These are phyloP conservation scores for Boletus rufocinnamomeus DNA, from an alignment of 768 basidiomycete genomes.

Conservation along the genomic window DNA sequence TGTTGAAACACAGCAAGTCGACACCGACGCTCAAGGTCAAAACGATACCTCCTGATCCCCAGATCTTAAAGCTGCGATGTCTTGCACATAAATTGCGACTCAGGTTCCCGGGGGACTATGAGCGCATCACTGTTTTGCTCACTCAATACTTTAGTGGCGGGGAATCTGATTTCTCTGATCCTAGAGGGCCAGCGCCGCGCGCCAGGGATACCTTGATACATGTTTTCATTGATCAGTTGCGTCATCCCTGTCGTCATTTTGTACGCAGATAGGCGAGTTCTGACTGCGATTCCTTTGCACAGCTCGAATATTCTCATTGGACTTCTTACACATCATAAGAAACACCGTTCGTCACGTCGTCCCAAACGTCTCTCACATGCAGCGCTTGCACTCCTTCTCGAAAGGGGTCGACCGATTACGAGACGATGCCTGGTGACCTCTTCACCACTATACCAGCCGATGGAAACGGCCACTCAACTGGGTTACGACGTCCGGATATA, in stretches of 20 bases:
- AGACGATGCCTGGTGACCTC: constrained; percentile 79
- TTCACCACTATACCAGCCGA: constrained; percentile 81
- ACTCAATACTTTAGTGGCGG: constrained; percentile 38
- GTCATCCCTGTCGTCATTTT: constrained; percentile 15
- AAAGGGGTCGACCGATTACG: constrained; percentile 75
- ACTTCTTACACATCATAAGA: constrained; percentile 68
- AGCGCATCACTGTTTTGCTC: constrained; percentile 33
- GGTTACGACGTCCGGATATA: constrained; percentile 76
- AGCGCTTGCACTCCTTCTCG: constrained; percentile 74
- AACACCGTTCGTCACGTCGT: constrained; percentile 44
- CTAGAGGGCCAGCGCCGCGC: constrained; percentile 36
- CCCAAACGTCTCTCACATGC: constrained; percentile 69
- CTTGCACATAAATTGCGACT: constrained; percentile 58
- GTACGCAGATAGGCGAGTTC: not conserved
- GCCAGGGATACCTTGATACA: constrained; percentile 39
- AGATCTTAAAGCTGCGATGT: constrained; percentile 50
- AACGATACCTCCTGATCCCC: constrained; percentile 47
- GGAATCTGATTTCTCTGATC: constrained; percentile 38
- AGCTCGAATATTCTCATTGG: constrained; percentile 91
- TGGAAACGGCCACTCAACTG: constrained; percentile 68
- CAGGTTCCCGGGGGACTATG: constrained; percentile 55
- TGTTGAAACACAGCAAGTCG: constrained; percentile 46
- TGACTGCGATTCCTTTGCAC: constrained; percentile 13
- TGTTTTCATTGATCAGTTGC: constrained; percentile 48
- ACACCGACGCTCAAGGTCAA: constrained; percentile 46